Conservation (phyloP, 176 grass and related monocot genomes). For the Otatea glauca region DNA sequence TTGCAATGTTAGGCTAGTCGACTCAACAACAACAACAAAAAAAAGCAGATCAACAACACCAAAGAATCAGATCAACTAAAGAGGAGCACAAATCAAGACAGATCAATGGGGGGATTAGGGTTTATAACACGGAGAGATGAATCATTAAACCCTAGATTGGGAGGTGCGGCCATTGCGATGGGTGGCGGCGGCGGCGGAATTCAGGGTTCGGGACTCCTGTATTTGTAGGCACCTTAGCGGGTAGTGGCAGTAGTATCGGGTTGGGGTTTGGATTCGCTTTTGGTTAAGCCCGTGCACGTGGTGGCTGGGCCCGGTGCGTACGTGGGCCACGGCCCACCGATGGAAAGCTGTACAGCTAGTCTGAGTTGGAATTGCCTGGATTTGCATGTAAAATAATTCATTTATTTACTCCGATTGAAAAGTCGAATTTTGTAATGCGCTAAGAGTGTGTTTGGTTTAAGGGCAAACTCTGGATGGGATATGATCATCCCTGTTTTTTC, state of each 20-base stretch:
- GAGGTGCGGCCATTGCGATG: too few species aligned
- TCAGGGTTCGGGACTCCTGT: background rate
- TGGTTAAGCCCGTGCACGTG: background rate
- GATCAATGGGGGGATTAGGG: background rate
- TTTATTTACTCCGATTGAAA: too few species aligned
- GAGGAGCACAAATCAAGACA: background rate
- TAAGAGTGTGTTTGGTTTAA: too few species aligned
- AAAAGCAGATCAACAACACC: background rate
- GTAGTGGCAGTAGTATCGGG: background rate
- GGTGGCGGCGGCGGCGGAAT: background rate
- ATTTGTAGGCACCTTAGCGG: slow-evolving; percentile 48
- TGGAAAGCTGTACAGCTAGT: slow-evolving; percentile 37
- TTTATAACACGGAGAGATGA: background rate
- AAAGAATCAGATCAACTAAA: background rate
- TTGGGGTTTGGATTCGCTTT: slow-evolving; percentile 11
- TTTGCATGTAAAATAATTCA: background rate
- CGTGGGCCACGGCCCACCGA: background rate
- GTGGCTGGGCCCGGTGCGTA: background rate
- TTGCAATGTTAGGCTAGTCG: slow-evolving; percentile 57
- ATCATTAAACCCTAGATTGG: background rate
- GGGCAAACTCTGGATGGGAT: too few species aligned
- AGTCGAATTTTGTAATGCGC: too few species aligned
- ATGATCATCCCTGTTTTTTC: too few species aligned
- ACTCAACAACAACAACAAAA: too few species aligned
- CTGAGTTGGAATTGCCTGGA: slow-evolving; percentile 21